Conservation (phyloP, 371 early-diverging fungal species). For the Zychaea mexicana region DNA sequence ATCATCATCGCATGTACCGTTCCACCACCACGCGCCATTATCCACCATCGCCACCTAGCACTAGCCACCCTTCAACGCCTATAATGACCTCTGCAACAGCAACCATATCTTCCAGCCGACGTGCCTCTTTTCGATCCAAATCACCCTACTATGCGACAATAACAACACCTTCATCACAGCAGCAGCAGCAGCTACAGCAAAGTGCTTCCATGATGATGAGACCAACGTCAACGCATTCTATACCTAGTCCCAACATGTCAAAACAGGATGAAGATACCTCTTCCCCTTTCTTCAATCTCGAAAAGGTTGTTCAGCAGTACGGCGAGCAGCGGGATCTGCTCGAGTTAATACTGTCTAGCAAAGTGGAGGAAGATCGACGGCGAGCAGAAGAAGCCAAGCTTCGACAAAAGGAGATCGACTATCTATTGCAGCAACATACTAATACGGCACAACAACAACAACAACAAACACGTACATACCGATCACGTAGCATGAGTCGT, state of each 20-base stretch:
- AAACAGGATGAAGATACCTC: neutral
- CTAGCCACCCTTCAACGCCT: slow-evolving; percentile 7
- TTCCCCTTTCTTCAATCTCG: slow-evolving; percentile 34
- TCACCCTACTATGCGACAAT: neutral
- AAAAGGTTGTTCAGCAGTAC: slow-evolving; percentile 52
- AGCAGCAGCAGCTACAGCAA: neutral
- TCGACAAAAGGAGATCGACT: slow-evolving; percentile 47
- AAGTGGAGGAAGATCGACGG: slow-evolving; percentile 59
- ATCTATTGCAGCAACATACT: slow-evolving; percentile 21
- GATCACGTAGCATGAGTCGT: neutral
- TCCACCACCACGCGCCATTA: slow-evolving; percentile 6
- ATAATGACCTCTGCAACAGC: neutral
- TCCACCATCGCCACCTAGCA: slow-evolving; percentile 15
- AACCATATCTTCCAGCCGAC: neutral
- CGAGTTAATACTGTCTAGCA: slow-evolving; percentile 52
- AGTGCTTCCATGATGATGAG: too few relatives aligned
- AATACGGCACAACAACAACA: neutral
- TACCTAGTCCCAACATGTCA: slow-evolving; percentile 1
- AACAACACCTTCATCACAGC: neutral
- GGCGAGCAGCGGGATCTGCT: slow-evolving; percentile 51
- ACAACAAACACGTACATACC: neutral
- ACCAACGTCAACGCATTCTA: neutral
- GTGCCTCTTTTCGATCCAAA: neutral
- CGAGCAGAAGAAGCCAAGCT: slow-evolving; percentile 56
- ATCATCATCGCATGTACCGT: slow-evolving; percentile 1